Conservation (phyloP, 805 yeast genomes). For the Lachancea lanzarotensis region DNA sequence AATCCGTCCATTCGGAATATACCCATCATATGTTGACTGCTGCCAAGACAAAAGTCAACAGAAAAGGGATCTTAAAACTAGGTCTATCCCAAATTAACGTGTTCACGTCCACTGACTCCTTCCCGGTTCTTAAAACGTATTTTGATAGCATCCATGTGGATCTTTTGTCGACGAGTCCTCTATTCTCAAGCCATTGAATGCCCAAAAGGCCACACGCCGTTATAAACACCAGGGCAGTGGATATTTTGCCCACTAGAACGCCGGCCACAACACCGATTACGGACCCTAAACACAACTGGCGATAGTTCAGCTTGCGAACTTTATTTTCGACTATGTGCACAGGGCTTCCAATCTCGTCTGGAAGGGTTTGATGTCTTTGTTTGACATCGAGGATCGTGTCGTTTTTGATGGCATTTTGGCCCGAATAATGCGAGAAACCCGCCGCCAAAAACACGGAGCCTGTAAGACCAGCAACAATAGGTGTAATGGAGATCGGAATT, state of each 20-base stretch:
- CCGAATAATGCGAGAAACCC: not conserved
- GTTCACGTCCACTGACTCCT: slow-evolving; percentile 18
- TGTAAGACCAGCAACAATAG: not conserved
- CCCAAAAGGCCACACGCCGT: slow-evolving; percentile 18
- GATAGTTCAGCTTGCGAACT: slow-evolving; percentile 15
- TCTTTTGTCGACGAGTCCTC: slow-evolving; percentile 20
- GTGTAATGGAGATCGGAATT: not conserved
- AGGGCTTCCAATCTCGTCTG: slow-evolving; percentile 13
- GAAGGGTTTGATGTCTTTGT: slow-evolving; percentile 9
- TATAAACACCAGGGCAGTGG: slow-evolving; percentile 19
- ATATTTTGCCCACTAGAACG: slow-evolving; percentile 23
- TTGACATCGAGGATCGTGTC: slow-evolving; percentile 18
- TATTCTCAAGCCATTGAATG: slow-evolving; percentile 23
- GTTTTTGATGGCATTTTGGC: slow-evolving; percentile 9
- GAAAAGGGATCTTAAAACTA: slow-evolving; percentile 23
- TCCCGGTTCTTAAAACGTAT: slow-evolving; percentile 19
- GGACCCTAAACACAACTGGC: slow-evolving; percentile 27
- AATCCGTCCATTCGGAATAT: too few relatives aligned
- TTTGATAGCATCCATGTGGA: slow-evolving; percentile 13
- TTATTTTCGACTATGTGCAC: slow-evolving; percentile 1
- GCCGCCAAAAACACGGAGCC: not conserved
- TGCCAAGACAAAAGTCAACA: slow-evolving; percentile 21
- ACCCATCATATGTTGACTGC: slow-evolving; percentile 18
- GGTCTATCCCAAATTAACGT: slow-evolving; percentile 18
- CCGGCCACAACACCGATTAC: slow-evolving; percentile 25